Conservation (phyloP, 345 rosid species). For the Aegle marmelos region DNA sequence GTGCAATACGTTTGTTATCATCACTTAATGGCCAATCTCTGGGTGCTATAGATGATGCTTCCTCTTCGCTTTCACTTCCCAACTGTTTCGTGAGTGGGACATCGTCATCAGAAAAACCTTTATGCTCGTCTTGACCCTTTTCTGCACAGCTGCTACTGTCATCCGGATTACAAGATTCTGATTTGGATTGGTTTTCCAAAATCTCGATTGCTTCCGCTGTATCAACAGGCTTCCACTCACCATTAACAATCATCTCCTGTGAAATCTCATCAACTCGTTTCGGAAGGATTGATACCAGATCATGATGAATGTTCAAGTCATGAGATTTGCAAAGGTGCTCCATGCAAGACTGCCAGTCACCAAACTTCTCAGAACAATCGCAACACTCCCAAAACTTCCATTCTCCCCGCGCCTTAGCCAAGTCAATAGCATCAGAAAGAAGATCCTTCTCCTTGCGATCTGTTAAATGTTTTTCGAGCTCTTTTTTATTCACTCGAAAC, state of each 20-base stretch:
- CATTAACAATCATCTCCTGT: not conserved
- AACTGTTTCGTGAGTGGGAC: not conserved
- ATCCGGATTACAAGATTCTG: not conserved
- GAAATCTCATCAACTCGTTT: not conserved
- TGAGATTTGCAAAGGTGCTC: not conserved
- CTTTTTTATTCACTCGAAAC: not conserved
- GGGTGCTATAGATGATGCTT: not conserved
- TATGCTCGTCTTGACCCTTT: not conserved
- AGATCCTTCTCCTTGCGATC: not conserved
- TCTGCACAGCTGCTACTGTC: not conserved
- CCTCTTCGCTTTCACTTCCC: not conserved
- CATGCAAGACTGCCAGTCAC: not conserved
- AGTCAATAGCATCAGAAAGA: not conserved
- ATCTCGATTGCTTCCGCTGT: not conserved
- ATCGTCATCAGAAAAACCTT: not conserved
- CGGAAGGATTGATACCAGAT: not conserved
- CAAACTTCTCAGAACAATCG: not conserved
- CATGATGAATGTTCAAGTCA: not conserved
- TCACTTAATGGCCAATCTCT: not conserved
- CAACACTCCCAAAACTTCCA: slow-evolving; percentile 11
- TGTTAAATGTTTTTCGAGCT: not conserved
- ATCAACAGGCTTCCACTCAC: not conserved
- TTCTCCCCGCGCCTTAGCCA: not conserved
- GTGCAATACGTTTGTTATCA: not conserved
- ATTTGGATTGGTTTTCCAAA: not conserved